These are phyloP conservation scores for Tuber melanosporum DNA, from an alignment of 495 filamentous ascomycete species.

Conservation along the genomic window DNA sequence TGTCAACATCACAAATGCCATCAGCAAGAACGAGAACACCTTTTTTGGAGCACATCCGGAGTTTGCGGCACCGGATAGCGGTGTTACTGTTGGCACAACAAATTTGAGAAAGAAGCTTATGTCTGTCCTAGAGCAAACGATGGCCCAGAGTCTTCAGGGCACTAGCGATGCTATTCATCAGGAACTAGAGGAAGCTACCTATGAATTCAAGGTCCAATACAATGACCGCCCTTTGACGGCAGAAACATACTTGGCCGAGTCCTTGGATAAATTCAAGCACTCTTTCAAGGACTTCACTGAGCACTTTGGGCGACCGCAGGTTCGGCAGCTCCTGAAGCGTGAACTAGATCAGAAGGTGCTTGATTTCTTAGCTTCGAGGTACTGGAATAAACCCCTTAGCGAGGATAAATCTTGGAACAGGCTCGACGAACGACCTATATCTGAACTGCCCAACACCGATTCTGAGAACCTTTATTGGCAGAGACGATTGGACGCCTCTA, in stretches of 20 bases:
- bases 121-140: constrained; percentile 92
- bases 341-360: constrained; percentile 92
- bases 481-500: constrained; percentile 86
- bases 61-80: constrained; percentile 66
- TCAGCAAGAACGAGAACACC: constrained; percentile 78
- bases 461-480: constrained; percentile 65
- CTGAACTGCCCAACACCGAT: constrained; percentile 40
- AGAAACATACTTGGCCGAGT: constrained; percentile 92
- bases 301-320: constrained; percentile 79
- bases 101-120: constrained; percentile 91
- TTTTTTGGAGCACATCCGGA: constrained; percentile 79
- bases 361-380: constrained; percentile 86
- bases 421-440: constrained; percentile 36
- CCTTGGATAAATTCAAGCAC: constrained; percentile 93
- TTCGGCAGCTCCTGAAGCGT: constrained; percentile 79
- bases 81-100: constrained; percentile 68
- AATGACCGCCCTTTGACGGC: constrained; percentile 92
- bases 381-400: constrained; percentile 96
- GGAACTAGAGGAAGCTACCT: constrained; percentile 93
- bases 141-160: constrained; percentile 80
- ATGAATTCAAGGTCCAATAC: constrained; percentile 99
- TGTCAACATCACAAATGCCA: constrained; percentile 70
- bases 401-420: constrained; percentile 49
- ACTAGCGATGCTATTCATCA: constrained; percentile 88
- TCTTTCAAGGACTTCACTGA: constrained; percentile 90